A percentile compares a stretch with the other conserved stretches of the same genome.
Evolutionary conservation across 169 alveolate genomes (phyloP).

Genomic region (Pseudocohnilembus persalinus): DNA sequence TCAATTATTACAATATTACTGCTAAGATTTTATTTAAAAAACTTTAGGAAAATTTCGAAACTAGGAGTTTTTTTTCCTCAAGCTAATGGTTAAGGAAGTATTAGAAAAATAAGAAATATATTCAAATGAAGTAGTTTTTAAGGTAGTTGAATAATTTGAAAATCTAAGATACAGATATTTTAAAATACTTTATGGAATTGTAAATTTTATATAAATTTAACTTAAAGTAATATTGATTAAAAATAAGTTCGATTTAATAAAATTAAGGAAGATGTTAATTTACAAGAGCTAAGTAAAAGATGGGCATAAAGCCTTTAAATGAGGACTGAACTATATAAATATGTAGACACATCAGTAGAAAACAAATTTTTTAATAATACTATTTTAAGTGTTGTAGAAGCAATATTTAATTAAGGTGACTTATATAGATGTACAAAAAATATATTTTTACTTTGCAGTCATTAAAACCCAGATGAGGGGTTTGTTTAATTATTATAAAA

Average conservation of each 20-base stretch:
- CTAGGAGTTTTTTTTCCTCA: too few relatives aligned
- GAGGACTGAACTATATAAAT: neutral
- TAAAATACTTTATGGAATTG: neutral
- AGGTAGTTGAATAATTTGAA: neutral
- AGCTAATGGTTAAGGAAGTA: too few relatives aligned
- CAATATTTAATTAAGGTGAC: neutral
- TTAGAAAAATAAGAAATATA: neutral
- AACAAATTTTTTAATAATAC: neutral
- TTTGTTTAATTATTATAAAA: too few relatives aligned
- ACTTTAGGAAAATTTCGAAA: too few relatives aligned
- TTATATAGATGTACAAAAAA: neutral
- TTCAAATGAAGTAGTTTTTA: neutral
- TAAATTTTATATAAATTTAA: too few relatives aligned
- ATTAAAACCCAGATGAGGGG: neutral
- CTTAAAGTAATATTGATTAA: too few relatives aligned
- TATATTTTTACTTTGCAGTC: neutral
- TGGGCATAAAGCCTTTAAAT: neutral
- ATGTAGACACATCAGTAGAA: neutral
- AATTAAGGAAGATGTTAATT: neutral
- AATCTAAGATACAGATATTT: neutral
- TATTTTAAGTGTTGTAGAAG: neutral
- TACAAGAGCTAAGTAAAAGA: neutral
- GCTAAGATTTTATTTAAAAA: too few relatives aligned
- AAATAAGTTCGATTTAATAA: neutral
- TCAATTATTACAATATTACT: too few relatives aligned